Conservation (phyloP, 78 protist species). For the Monosiga brevicollis region DNA sequence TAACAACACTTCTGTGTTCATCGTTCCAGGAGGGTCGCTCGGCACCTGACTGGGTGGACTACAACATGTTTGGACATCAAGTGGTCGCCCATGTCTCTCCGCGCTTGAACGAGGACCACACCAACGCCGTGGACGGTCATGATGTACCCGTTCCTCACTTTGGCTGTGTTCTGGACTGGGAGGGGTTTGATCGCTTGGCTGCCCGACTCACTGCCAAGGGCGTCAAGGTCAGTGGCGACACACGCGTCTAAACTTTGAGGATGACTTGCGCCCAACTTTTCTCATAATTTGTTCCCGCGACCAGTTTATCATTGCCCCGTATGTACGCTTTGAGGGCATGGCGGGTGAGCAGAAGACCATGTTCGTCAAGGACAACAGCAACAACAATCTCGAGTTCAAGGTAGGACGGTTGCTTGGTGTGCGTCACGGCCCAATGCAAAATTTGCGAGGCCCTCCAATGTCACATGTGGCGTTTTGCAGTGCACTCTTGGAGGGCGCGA, state of each 20-base stretch:
- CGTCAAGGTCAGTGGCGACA: no score
- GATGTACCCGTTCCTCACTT: not conserved
- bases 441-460: not conserved
- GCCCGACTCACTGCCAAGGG: not conserved
- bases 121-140: not conserved
- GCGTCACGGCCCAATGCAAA: not conserved
- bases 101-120: not conserved
- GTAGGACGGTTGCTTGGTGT: not conserved
- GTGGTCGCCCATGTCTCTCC: not conserved
- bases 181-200: not conserved
- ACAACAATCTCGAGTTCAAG: conserved; percentile 1
- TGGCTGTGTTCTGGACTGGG: not conserved
- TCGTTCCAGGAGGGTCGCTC: not conserved
- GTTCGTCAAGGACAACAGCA: conserved; percentile 2
- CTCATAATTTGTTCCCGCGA: not conserved
- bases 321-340: not conserved
- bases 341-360: conserved; percentile 1
- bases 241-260: no score
- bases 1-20: no score
- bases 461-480: not conserved
- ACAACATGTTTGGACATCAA: not conserved
- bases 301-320: not conserved
- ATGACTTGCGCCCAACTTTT: no score
- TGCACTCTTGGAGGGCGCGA: no score
- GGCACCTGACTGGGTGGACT: not conserved